Evolutionary conservation across 768 basidiomycete genomes (phyloP), one percentile per base, ranked within the genome.

Genomic region (Rhodotorula toruloides): DNA sequence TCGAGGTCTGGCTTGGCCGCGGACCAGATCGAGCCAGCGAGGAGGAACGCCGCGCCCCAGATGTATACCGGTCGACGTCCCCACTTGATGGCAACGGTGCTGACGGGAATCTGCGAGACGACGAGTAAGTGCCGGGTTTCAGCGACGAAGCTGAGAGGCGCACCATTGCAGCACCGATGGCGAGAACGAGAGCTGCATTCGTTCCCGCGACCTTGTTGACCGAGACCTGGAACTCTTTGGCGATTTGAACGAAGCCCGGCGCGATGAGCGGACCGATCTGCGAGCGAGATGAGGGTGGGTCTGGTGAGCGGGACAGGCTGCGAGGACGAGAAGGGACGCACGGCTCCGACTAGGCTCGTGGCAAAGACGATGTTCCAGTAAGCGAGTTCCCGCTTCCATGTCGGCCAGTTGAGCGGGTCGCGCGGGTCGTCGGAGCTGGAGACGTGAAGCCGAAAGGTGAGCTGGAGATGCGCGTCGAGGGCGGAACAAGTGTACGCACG

Each of bases 21-120:
- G 25, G n/a, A n/a, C 60, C 60, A 61, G 29, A 61, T 50, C 0
- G 32, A 31, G 22, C 60, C 60, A 32, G n/a, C 52, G 48, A 61
- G 43, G 50, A 61, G 60, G 50, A 61, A 32, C 22, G 53, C 31
- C 7, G 60, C 60, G 27, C 27, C 42, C 25, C 31, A 21, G 32
- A 58, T 10, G 58, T 46, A 47, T 8, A 48, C 58, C 4, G 58
- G 58, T 4, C 58, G 37, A 4, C 58, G 37, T 2, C 58, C 58
- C 32, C 31, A 58, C 44, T 58, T 58, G 58, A 58, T 48, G 25
- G 58, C 58, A 4, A 58, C 19, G 4, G 50, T 36, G 5, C 32
- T 19, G n/a, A 52, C 34, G 7, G 50, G 50, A 36, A 52, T 12
- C 40, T 40, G 40, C 19, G 40, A 11, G 19, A 40, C 40, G 40